phyloP scores from a whole-genome alignment of 805 yeast species.

The Sugiyamaella smithiae region DNA sequence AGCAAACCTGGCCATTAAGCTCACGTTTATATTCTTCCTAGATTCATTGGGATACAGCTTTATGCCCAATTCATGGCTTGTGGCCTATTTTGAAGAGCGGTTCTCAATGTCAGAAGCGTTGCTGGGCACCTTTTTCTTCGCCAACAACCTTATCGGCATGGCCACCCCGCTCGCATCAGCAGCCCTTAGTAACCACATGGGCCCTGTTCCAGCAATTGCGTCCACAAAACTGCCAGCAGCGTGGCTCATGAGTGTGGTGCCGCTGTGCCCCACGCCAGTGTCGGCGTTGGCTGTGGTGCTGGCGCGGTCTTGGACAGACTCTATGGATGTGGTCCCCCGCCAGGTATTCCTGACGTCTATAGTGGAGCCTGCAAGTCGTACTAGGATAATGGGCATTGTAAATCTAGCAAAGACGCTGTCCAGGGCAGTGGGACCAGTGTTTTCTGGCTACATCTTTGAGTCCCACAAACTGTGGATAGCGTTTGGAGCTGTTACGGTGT shows the following conservation, averaged over 20 bases:
- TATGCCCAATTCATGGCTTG: constrained; percentile 86
- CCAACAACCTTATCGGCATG: constrained; percentile 59
- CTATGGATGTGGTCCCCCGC: constrained; percentile 92
- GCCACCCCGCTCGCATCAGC: constrained; percentile 78
- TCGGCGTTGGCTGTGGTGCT: constrained; percentile 52
- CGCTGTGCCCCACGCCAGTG: constrained; percentile 41
- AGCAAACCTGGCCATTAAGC: constrained; percentile 10
- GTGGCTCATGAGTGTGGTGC: constrained; percentile 53
- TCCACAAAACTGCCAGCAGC: constrained; percentile 78
- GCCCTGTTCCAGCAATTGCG: constrained; percentile 77
- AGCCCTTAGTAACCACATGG: constrained; percentile 57
- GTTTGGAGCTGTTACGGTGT: constrained; percentile 34
- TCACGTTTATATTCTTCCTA: constrained; percentile 54
- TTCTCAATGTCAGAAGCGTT: constrained; percentile 54
- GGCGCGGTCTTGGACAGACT: constrained; percentile 58
- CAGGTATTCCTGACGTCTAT: constrained; percentile 73
- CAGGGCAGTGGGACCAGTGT: constrained; percentile 73
- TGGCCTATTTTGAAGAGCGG: constrained; percentile 66
- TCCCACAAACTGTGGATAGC: constrained; percentile 29
- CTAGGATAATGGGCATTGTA: constrained; percentile 79
- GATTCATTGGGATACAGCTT: constrained; percentile 89
- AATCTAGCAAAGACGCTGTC: constrained; percentile 85
- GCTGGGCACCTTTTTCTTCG: constrained; percentile 63
- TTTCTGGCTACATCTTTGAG: constrained; percentile 73
- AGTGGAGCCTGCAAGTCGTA: constrained; percentile 59